Percentiles rank a stretch among this genome's conserved stretches.
Conservation (phyloP, 2,329 filamentous ascomycete species). For the Colletotrichum sp. region DNA sequence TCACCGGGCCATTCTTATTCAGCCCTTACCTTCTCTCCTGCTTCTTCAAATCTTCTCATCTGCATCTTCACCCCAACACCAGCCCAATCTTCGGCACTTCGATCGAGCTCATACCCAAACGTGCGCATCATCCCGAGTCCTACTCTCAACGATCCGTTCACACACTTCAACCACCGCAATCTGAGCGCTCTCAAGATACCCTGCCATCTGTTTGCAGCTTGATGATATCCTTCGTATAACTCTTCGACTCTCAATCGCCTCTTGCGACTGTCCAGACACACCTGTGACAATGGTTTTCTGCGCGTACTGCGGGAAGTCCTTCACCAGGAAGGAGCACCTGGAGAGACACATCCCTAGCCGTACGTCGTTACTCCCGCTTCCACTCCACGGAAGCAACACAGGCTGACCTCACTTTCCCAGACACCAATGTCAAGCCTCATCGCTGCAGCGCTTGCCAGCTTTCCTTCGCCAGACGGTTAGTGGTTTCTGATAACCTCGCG, state of each 20-base stretch:
- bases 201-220: background rate
- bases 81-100: background rate
- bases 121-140: background rate
- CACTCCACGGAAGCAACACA: background rate
- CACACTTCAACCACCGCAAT: background rate
- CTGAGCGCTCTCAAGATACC: background rate
- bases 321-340: slow-evolving; percentile 62
- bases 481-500: background rate
- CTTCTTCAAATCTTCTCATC: background rate
- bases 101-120: background rate
- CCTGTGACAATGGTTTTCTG: slow-evolving; percentile 48
- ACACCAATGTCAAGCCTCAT: slow-evolving; percentile 61
- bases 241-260: background rate
- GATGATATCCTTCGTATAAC: background rate
- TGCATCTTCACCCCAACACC: background rate
- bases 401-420: slow-evolving; percentile 33
- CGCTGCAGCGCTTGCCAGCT: slow-evolving; percentile 54
- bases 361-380: slow-evolving; percentile 34
- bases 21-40: background rate
- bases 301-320: slow-evolving; percentile 59
- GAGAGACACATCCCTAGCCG: slow-evolving; percentile 59
- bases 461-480: slow-evolving; percentile 54
- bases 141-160: background rate
- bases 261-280: background rate
- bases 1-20: background rate